Evolutionary conservation across 768 basidiomycete genomes (phyloP), one percentile per base, ranked within the genome.

Genomic region (Hemileccinum rubropunctum): DNA sequence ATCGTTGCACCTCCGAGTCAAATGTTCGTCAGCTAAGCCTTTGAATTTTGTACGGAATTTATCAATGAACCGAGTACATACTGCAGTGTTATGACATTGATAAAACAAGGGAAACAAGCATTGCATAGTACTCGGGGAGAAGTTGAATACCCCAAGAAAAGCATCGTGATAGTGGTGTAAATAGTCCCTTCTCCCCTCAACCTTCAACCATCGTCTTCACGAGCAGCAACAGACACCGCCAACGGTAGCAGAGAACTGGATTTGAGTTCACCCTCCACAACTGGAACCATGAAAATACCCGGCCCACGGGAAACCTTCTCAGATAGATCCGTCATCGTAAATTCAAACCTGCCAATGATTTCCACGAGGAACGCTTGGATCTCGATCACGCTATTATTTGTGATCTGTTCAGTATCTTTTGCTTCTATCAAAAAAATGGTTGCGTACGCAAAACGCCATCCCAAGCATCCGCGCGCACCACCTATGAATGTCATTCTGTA

Each of bases 311-410:
- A 45, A 32, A 76, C 49, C 32, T 47, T 59, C 36, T 63, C 56
- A 18, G 58, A 50, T 18, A 57, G 60, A 4, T 67, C 63, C 15
- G 69, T 69, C 48, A 61, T 58, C 36, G 58, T 52, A 52, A 84
- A 79, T 54, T 83, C 76, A 56, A 84, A 81, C 55, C 77, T 71
- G 30, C 71, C 63, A 35, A 84, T 49, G 18, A 81, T 67, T 57
- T 82, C 81, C 20, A 78, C 73, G n/a, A 84, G 58, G 63, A 86
- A 82, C 0, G 76, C 72, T 53, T 84, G 83, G 14, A 83, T 59
- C 60, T 86, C 81, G 35, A 74, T 59, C 0, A 82, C 57, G 4
- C 70, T 72, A 53, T 37, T 1, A 18, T 46, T 21, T 21, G 10
- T 23, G 6, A 44, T 51, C 21, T 18, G 35, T 32, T 47, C 21